phyloP scores from a whole-genome alignment of 140 eudicot genomes.

The Bidens hawaiensis region DNA sequence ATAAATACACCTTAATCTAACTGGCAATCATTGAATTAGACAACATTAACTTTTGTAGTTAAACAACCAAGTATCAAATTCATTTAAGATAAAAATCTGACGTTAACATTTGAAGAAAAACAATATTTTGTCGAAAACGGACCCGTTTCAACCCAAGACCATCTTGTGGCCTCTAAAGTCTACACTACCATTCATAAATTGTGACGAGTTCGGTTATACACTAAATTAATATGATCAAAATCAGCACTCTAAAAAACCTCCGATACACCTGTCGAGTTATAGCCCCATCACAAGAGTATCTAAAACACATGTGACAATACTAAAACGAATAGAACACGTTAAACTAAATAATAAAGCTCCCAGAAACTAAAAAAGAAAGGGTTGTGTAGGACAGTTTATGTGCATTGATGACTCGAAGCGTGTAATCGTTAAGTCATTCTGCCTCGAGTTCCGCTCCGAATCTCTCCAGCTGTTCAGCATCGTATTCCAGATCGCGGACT shows the following conservation, averaged over 20 bases:
- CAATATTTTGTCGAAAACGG: no score
- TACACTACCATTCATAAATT: neutral
- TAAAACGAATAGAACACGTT: conserved; percentile 2
- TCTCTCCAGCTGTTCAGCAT: conserved; percentile 71
- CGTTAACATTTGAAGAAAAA: no score
- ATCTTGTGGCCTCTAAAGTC: neutral
- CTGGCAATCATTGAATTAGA: no score
- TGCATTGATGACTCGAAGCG: conserved; percentile 28
- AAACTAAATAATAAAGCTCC: conserved; percentile 15
- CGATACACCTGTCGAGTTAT: conserved; percentile 12
- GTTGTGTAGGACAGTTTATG: conserved; percentile 25
- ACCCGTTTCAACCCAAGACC: neutral
- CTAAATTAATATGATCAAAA: neutral
- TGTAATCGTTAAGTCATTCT: conserved; percentile 28
- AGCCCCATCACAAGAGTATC: conserved; percentile 19
- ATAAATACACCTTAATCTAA: no score
- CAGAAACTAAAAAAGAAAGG: neutral
- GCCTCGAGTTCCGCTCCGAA: conserved; percentile 95
- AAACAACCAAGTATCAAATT: no score
- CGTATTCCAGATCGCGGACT: conserved; percentile 62
- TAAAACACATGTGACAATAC: conserved; percentile 7
- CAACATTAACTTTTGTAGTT: no score
- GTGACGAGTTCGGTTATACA: neutral
- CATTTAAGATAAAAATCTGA: no score
- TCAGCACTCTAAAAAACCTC: conserved; percentile 4